phyloP scores from a whole-genome alignment of 495 filamentous ascomycete species.

The Podospora australis region DNA sequence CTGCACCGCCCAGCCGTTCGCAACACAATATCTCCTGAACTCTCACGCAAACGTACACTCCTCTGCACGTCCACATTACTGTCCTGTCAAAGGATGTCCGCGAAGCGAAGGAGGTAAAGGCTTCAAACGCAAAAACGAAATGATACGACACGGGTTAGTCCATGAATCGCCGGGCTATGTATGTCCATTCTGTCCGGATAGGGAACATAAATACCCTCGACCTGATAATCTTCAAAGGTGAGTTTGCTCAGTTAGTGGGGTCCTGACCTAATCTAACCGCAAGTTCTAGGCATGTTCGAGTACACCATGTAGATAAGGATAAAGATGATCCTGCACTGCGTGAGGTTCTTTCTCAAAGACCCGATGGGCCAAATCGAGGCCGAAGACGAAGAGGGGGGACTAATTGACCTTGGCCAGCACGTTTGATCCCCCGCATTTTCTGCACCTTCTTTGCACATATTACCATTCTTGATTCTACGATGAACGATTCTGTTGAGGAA shows the following conservation, averaged over 20 bases:
- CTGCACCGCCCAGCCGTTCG: constrained; percentile 80
- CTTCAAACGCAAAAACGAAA: constrained; percentile 98
- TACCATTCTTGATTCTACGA: too few relatives aligned
- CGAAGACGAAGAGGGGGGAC: constrained; percentile 58
- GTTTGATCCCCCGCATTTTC: not conserved
- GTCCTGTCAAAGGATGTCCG: constrained; percentile 71
- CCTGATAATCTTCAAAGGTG: constrained; percentile 97
- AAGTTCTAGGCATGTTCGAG: constrained; percentile 66
- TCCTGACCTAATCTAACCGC: constrained; percentile 1
- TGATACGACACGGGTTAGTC: constrained; percentile 95
- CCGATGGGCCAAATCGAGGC: constrained; percentile 77
- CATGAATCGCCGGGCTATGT: constrained; percentile 95
- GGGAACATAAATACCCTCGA: constrained; percentile 93
- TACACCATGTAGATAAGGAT: constrained; percentile 81
- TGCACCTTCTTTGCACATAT: not conserved
- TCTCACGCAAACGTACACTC: constrained; percentile 99
- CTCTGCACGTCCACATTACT: constrained; percentile 84
- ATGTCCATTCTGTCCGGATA: constrained; percentile 92
- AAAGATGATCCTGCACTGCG: constrained; percentile 75
- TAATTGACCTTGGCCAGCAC: not conserved
- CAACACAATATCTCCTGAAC: constrained; percentile 74
- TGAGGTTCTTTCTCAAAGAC: constrained; percentile 74
- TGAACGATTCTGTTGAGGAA: too few relatives aligned
- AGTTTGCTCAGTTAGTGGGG: constrained; percentile 13
- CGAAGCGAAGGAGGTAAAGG: constrained; percentile 81